Base-by-base conservation (phyloP, 2,329 filamentous ascomycete species). In the Chaetomiaceae sp. region DNA sequence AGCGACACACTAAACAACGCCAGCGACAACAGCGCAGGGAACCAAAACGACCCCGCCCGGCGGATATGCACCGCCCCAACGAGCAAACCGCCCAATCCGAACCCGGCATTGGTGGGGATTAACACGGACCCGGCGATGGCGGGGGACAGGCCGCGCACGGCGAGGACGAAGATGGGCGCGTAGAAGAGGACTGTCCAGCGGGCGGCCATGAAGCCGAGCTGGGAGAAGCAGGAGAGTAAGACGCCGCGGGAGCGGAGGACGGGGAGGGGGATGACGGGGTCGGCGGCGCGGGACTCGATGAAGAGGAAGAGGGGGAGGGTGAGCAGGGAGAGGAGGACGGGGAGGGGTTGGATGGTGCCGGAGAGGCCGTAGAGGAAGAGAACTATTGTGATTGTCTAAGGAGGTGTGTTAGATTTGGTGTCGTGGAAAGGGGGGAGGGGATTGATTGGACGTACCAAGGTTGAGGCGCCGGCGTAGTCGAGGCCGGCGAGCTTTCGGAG, bases 131-230 rank as follows among this genome's bases (percentile, higher is more conserved):
- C 90, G 2, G 88, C 86, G 1, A 81, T 74, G 1, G 87, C 85
- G 0, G 88, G 85, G 1, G 78, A 71, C 72, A 87, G 87, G 51
- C 81, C 81, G 2, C 85, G 82, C 1, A 94, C 85, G 3, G 88
- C 87, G 53, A 94, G 82, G 31, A 88, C 86, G 63, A 89, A 91
- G 39, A 90, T 82, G 0, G 90, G 89, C 0, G 85, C 80, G 69
- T 90, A 95, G 73, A 91, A 94, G 7, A 95, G 75, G 2, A 95
- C 78, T 6, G 78, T 79, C 89, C 89, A 95, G 53, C 90, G 84
- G 2, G 87, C 79, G 65, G 88, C 84, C 88, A 95, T 92, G 66
- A 90, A 80, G 19, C 86, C 84, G 0, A 91, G 77, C 46, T 90
- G 88, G 1, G 85, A 80, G 20, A 91, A 64, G 64, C 89, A 92